Base-by-base conservation (phyloP, 2,329 filamentous ascomycete species). In the Colletotrichum sp. region DNA sequence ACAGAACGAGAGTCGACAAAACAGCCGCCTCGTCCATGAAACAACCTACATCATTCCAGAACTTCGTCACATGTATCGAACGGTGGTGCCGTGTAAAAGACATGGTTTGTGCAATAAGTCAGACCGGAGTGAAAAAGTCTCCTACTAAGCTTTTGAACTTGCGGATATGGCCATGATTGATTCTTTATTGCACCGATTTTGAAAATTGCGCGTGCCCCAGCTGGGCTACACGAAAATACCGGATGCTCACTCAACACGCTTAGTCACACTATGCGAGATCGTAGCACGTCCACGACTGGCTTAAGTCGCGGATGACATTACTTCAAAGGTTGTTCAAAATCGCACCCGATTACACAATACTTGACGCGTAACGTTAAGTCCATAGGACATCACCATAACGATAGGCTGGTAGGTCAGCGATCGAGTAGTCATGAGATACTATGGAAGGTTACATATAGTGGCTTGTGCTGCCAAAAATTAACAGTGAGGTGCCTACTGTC, bases 101-200 rank as follows among this genome's bases (percentile, higher is more conserved):
- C 44, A 49, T 3, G 3, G 6, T 13, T 52, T 52, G n/a, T 52
- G n/a, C 16, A 8, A 7, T 52, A 13, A 13, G 6, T 21, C 6
- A 21, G 44, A 21, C 6, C 8, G 4, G 6, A 24, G 44, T 13
- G 0, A 8, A 18, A 4, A 52, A 52, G 1, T 8, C 4, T 21
- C 44, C n/a, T 52, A 21, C n/a, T 21, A 4, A 21, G n/a, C 10
- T 13, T 52, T 52, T 2, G n/a, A 52, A 52, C 13, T 12, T 21
- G n/a, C 3, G 6, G 2, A 21, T 1, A 4, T 4, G 6, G 6
- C 6, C 0, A 21, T 13, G 44, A 52, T 52, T 4, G 6, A 3
- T 21, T 5, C 10, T 21, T 8, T 0, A 52, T 21, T 52, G 10
- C n/a, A 52, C 10, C 8, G 1, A 24, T 8, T 21, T 0, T 4